These are phyloP conservation scores for Arxiozyma telluris DNA, from an alignment of 1,139 yeast species.

Conservation along the genomic window DNA sequence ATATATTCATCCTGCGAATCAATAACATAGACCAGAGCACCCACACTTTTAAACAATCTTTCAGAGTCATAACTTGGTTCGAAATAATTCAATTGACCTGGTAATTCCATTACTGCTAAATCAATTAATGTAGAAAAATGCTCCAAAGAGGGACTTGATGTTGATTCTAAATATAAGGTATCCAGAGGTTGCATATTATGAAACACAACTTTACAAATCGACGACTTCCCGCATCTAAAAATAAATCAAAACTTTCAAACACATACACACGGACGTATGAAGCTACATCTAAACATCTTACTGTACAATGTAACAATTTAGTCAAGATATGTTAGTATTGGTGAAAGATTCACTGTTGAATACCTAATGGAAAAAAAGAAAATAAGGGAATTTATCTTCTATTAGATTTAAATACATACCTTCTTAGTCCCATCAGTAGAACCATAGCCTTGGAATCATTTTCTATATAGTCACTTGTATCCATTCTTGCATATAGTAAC, in stretches of 20 bases:
- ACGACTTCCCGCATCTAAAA: constrained; percentile 61
- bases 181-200: constrained; percentile 96
- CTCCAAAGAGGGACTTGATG: constrained; percentile 79
- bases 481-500: not conserved
- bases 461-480: constrained; percentile 4
- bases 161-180: constrained; percentile 80
- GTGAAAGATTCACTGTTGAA: not conserved
- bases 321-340: not conserved
- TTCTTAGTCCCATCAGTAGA: constrained; percentile 76
- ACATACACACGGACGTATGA: not conserved
- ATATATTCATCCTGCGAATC: constrained; percentile 93
- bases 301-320: not conserved
- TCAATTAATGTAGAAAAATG: constrained; percentile 73
- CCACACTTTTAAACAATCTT: constrained; percentile 67
- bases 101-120: constrained; percentile 88
- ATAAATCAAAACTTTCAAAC: not conserved
- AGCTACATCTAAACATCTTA: not conserved
- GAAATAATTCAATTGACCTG: constrained; percentile 86
- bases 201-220: constrained; percentile 89
- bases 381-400: not conserved
- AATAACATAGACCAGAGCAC: constrained; percentile 90
- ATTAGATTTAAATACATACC: constrained; percentile 15
- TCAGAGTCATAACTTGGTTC: constrained; percentile 80
- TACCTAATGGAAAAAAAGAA: not conserved
- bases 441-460: constrained; percentile 57